These are phyloP conservation scores for Gillenia trifoliata DNA, from an alignment of 306 rosid genomes.

Conservation along the genomic window DNA sequence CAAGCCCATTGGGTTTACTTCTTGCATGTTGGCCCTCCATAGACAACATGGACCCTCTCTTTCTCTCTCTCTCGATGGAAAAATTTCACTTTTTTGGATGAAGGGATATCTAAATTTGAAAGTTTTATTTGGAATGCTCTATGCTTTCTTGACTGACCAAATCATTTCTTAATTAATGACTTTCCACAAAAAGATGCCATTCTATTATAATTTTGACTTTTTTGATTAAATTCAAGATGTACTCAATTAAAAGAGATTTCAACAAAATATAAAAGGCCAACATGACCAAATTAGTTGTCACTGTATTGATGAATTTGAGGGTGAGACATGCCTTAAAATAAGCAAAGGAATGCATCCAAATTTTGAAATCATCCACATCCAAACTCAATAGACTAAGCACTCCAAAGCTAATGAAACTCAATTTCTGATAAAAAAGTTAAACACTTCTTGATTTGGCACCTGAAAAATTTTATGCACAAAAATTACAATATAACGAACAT, in stretches of 20 bases:
- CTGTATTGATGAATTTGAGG: not conserved
- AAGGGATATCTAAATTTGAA: not conserved
- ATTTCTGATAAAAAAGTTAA: too few species aligned
- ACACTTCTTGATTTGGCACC: too few species aligned
- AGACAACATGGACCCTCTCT: conserved; percentile 48
- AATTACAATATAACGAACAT: not conserved
- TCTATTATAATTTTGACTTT: too few species aligned
- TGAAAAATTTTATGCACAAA: not conserved
- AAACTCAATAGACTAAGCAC: not conserved
- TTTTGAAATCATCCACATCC: not conserved
- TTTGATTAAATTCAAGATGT: not conserved
- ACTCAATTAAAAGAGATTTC: not conserved
- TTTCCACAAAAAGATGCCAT: not conserved
- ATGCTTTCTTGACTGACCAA: not conserved
- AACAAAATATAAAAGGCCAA: not conserved
- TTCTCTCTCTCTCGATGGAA: not conserved
- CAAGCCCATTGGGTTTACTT: conserved; percentile 43
- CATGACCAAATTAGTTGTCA: not conserved
- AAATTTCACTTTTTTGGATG: not conserved
- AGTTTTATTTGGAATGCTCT: not conserved
- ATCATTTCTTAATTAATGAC: not conserved
- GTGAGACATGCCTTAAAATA: not conserved
- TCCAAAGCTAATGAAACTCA: not conserved
- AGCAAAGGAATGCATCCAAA: not conserved
- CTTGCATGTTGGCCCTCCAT: conserved; percentile 37